phyloP scores from a whole-genome alignment of 495 filamentous ascomycete genomes.

The Penicillium atrosanguineum region DNA sequence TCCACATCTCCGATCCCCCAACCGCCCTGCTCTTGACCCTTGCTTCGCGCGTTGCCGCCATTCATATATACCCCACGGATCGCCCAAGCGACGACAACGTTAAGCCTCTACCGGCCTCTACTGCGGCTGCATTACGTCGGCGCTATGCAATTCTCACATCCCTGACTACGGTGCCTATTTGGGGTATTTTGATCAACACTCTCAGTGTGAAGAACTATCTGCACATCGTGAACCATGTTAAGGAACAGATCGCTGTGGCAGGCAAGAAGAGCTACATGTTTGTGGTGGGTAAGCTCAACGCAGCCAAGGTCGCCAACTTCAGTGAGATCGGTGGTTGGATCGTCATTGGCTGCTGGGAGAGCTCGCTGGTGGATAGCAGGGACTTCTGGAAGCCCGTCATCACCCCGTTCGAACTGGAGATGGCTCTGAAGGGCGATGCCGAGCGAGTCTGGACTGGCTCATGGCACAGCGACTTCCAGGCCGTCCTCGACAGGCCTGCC shows the following conservation, averaged over 20 bases:
- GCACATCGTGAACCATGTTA: slow-evolving; percentile 69
- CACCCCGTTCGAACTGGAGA: slow-evolving; percentile 84
- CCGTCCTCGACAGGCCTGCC: slow-evolving; percentile 42
- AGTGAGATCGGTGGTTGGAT: slow-evolving; percentile 94
- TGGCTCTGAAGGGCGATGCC: slow-evolving; percentile 68
- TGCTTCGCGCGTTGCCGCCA: slow-evolving; percentile 70
- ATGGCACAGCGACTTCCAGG: slow-evolving; percentile 74
- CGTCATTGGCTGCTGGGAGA: slow-evolving; percentile 97
- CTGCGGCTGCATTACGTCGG: slow-evolving; percentile 65
- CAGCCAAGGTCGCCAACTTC: slow-evolving; percentile 95
- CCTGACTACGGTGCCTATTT: slow-evolving; percentile 76
- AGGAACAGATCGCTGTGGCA: slow-evolving; percentile 63
- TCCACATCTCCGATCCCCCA: slow-evolving; percentile 87
- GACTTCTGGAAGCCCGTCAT: slow-evolving; percentile 85
- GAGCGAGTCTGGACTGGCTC: slow-evolving; percentile 72
- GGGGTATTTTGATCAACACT: slow-evolving; percentile 94
- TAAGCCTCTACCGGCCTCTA: slow-evolving; percentile 47
- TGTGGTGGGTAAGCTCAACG: slow-evolving; percentile 94
- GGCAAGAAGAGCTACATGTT: slow-evolving; percentile 95
- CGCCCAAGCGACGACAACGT: slow-evolving; percentile 27
- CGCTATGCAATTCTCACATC: slow-evolving; percentile 83
- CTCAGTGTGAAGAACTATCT: slow-evolving; percentile 89
- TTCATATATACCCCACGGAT: slow-evolving; percentile 75
- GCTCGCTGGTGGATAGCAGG: slow-evolving; percentile 78
- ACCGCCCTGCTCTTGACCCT: slow-evolving; percentile 83